These are phyloP conservation scores for Hemileccinum impolitum DNA, from an alignment of 768 basidiomycete species.

Conservation along the genomic window DNA sequence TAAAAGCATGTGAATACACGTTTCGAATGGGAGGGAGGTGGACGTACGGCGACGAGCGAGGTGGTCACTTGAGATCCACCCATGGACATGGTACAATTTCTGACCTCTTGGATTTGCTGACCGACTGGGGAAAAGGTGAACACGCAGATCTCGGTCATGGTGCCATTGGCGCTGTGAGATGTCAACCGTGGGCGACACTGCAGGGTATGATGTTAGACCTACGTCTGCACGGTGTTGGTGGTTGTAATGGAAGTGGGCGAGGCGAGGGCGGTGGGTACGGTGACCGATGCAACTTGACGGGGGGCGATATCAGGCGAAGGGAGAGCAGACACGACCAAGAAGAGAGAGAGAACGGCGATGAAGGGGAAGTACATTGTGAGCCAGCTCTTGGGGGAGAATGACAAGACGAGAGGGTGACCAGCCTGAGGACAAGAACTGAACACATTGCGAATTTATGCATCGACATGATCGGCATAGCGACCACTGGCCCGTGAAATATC, in stretches of 20 bases:
- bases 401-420: conserved; percentile 5
- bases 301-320: conserved; percentile 18
- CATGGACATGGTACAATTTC: conserved; percentile 46
- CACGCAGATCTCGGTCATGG: conserved; percentile 55
- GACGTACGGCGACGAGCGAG: conserved; percentile 11
- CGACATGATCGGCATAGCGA: conserved; percentile 19
- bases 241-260: conserved; percentile 37
- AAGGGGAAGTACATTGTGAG: conserved; percentile 28
- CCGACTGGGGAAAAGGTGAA: conserved; percentile 55
- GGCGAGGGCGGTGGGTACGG: conserved; percentile 21
- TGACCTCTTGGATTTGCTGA: conserved; percentile 50
- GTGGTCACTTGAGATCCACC: conserved; percentile 12
- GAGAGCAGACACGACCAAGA: conserved; percentile 23
- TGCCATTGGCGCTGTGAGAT: conserved; percentile 43
- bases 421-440: background rate
- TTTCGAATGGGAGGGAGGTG: conserved; percentile 10
- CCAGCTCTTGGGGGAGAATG: conserved; percentile 33
- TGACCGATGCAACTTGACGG: conserved; percentile 21
- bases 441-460: conserved; percentile 1
- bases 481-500: conserved; percentile 4
- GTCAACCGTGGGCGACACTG: background rate
- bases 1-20: background rate
- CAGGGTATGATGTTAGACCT: conserved; percentile 17
- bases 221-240: conserved; percentile 38
- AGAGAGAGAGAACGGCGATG: conserved; percentile 23